Evolutionary conservation across 768 basidiomycete species (phyloP).

Genomic region (Imleria badia): DNA sequence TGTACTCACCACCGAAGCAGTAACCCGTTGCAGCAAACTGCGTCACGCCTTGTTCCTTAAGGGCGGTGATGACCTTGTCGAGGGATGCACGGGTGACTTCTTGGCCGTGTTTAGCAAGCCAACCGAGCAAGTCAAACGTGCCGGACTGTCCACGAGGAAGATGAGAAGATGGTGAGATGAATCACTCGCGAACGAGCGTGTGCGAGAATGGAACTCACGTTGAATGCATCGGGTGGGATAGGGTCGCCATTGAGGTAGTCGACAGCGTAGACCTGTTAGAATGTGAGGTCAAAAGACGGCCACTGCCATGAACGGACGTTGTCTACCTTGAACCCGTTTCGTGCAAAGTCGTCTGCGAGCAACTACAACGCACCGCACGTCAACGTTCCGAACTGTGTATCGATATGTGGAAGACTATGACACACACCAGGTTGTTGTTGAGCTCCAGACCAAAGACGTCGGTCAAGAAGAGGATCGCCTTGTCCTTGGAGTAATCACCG

Average conservation of each 20-base stretch:
- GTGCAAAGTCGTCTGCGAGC: constrained; percentile 44
- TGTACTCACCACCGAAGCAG: constrained; percentile 62
- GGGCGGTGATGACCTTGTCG: constrained; percentile 54
- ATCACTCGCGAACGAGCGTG: background rate
- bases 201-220: constrained; percentile 1
- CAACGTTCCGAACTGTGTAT: background rate
- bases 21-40: constrained; percentile 62
- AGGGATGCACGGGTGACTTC: constrained; percentile 46
- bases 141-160: background rate
- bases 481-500: constrained; percentile 50
- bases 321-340: constrained; percentile 37
- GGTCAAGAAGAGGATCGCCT: constrained; percentile 53
- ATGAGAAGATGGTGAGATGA: background rate
- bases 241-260: constrained; percentile 34
- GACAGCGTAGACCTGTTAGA: constrained; percentile 15
- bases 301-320: background rate
- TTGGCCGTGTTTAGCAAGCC: constrained; percentile 42
- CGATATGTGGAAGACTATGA: background rate
- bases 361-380: constrained; percentile 26
- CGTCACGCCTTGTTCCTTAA: constrained; percentile 60
- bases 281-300: background rate
- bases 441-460: constrained; percentile 54
- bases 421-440: constrained; percentile 45
- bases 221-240: constrained; percentile 13
- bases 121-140: constrained; percentile 29